Evolutionary conservation across 2,329 filamentous ascomycete genomes (phyloP).

Genomic region (Furcasterigmium sp.): DNA sequence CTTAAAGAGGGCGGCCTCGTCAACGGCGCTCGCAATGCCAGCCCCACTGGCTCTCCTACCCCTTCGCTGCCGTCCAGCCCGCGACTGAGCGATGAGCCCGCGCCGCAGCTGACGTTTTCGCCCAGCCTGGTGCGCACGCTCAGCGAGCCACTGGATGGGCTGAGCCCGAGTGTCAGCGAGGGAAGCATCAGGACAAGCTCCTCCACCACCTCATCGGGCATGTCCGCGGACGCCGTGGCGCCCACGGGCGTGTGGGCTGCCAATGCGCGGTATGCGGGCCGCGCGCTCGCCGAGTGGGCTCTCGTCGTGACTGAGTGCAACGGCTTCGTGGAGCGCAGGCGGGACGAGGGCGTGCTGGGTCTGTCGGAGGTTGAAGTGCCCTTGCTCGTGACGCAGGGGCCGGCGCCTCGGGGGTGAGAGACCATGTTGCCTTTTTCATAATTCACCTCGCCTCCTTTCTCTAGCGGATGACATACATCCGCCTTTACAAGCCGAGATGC

Average conservation of each 20-base stretch:
- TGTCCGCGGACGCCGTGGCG: constrained; percentile 18
- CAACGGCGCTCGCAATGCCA: constrained; percentile 46
- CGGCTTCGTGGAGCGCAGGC: constrained; percentile 72
- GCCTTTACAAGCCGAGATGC: too few relatives aligned
- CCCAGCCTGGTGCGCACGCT: constrained; percentile 8
- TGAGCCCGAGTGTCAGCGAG: constrained; percentile 8
- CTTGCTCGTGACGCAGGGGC: constrained; percentile 18
- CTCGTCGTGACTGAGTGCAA: constrained; percentile 73
- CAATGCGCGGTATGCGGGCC: constrained; percentile 59
- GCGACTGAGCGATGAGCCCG: constrained; percentile 8
- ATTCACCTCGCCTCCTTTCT: too few relatives aligned
- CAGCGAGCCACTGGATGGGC: constrained; percentile 10
- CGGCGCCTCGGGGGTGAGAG: not conserved
- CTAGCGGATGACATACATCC: too few relatives aligned
- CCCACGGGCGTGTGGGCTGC: constrained; percentile 39
- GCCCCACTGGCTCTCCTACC: constrained; percentile 26
- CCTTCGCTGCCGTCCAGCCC: constrained; percentile 6
- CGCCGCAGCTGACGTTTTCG: constrained; percentile 13
- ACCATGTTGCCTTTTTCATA: too few relatives aligned
- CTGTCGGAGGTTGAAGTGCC: constrained; percentile 62
- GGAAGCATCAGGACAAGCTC: constrained; percentile 14
- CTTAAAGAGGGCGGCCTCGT: constrained; percentile 39
- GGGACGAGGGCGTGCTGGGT: constrained; percentile 64
- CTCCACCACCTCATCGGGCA: not conserved
- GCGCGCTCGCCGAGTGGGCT: constrained; percentile 74